A percentile compares a stretch with the other conserved stretches of the same genome.
Evolutionary conservation across 192 early-diverging fungal genomes (phyloP).

Genomic region (Polychytrium aggregatum): DNA sequence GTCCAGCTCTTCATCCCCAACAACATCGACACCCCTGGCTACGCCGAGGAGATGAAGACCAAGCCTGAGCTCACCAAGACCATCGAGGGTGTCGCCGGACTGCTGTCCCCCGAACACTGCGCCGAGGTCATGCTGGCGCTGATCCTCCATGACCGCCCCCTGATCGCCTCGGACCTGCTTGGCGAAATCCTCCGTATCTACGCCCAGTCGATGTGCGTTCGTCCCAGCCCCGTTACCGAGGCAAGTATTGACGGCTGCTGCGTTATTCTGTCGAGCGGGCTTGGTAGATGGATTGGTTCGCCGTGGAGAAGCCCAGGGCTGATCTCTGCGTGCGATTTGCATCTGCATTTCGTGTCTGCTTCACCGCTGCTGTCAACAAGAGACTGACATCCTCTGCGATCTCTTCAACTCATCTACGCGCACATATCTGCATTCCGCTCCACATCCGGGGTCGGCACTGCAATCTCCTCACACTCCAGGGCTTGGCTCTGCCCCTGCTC

Average conservation of each 20-base stretch:
- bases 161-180: slow-evolving; percentile 24
- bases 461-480: too few species aligned
- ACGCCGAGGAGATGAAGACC: slow-evolving; percentile 27
- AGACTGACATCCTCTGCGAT: too few species aligned
- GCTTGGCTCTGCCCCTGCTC: too few species aligned
- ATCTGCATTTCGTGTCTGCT: too few species aligned
- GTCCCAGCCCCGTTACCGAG: neutral
- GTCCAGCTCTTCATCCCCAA: slow-evolving; percentile 31
- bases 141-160: slow-evolving; percentile 19
- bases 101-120: slow-evolving; percentile 19
- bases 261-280: neutral
- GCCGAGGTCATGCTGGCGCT: slow-evolving; percentile 23
- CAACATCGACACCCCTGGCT: slow-evolving; percentile 38
- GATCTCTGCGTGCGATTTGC: too few species aligned
- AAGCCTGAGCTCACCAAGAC: slow-evolving; percentile 30
- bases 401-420: too few species aligned
- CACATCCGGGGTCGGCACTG: too few species aligned
- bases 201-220: neutral
- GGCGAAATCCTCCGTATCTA: slow-evolving; percentile 21
- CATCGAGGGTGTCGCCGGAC: slow-evolving; percentile 24
- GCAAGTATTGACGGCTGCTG: neutral
- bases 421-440: too few species aligned
- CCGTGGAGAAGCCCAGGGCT: too few species aligned
- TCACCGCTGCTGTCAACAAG: too few species aligned
- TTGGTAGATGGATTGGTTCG: too few species aligned